Evolutionary conservation across 352 stramenopile genomes (phyloP), one percentile per base, ranked within the genome.

Genomic region (Blastocystis sp.): DNA sequence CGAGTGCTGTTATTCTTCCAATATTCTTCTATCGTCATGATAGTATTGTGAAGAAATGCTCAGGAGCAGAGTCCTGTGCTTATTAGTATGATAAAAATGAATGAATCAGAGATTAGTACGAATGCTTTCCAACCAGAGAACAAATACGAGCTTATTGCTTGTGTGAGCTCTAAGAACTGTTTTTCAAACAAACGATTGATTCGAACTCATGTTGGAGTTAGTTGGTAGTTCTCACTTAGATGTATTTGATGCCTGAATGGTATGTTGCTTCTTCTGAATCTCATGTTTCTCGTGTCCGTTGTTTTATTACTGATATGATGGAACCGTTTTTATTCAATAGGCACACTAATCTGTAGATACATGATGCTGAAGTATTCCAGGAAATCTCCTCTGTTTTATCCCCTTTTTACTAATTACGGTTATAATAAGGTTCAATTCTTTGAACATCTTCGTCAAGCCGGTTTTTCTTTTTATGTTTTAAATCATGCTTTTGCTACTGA

Each of bases 381-480:
- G 24, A 37, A 58, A 42, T 57, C 51, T 29, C 43, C 51, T 7
- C 54, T 87, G 7, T 87, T 77, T 27, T 16, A 75, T 46, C 19
- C 37, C 27, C 16, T 39, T 24, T 87, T 87, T 42, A 37, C 51
- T 1, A 51, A 87, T 54, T 87, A 87, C 46, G 77, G 77, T 3
- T 87, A 87, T 46, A 87, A 87, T 46, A 78, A 87, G 24, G 77
- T 87, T 12, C 39, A 58, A 32, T 87, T 63, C 24, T 87, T 75
- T 63, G 77, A 87, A 24, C 43, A 87, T 46, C 6, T 87, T 12
- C 77, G 77, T 27, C 65, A 87, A n/a, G 58, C 52, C 16, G 77
- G 77, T 71, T 87, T 75, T 77, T 69, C 57, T 21, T 87, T 87
- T 87, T 78, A 78, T 46, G 56, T 87, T 51, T 43, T 87, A 24